These are phyloP conservation scores for Mycena sanguinolenta DNA, from an alignment of 768 basidiomycete genomes.

Conservation along the genomic window DNA sequence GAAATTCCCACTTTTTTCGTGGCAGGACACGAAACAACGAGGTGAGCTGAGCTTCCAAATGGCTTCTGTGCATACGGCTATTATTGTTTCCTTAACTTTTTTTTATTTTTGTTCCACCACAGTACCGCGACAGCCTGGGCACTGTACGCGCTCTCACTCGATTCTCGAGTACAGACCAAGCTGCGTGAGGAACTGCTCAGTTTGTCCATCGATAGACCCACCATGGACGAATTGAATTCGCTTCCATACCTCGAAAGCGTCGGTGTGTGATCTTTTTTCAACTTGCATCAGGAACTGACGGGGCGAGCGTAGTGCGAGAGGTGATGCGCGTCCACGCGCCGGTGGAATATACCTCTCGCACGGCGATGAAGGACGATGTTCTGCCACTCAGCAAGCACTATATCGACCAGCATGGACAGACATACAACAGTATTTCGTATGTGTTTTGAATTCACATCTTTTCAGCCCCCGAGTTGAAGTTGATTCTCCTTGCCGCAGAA, in stretches of 20 bases:
- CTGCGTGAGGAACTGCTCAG: conserved; percentile 14
- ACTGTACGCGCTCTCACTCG: not conserved
- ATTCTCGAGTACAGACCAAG: conserved; percentile 1
- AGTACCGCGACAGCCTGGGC: conserved; percentile 17
- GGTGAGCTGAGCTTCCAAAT: too few species aligned
- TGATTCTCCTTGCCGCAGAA: not conserved
- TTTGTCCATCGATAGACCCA: conserved; percentile 6
- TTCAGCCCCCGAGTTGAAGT: not conserved
- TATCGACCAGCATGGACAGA: not conserved
- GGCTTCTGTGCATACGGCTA: too few species aligned
- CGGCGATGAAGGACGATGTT: conserved; percentile 19
- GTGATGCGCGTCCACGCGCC: not conserved
- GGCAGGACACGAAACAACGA: conserved; percentile 74
- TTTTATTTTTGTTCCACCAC: too few species aligned
- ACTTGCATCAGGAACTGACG: too few species aligned
- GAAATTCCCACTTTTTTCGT: conserved; percentile 74
- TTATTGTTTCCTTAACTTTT: too few species aligned
- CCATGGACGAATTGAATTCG: conserved; percentile 16
- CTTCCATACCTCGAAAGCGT: conserved; percentile 59
- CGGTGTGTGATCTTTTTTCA: too few species aligned
- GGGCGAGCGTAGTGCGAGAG: too few species aligned
- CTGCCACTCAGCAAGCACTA: conserved; percentile 3
- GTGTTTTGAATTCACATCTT: not conserved
- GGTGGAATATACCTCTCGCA: not conserved
- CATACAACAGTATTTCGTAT: conserved; percentile 1